phyloP scores from a whole-genome alignment of 306 rosid genomes.

The Cucumis hystrix region DNA sequence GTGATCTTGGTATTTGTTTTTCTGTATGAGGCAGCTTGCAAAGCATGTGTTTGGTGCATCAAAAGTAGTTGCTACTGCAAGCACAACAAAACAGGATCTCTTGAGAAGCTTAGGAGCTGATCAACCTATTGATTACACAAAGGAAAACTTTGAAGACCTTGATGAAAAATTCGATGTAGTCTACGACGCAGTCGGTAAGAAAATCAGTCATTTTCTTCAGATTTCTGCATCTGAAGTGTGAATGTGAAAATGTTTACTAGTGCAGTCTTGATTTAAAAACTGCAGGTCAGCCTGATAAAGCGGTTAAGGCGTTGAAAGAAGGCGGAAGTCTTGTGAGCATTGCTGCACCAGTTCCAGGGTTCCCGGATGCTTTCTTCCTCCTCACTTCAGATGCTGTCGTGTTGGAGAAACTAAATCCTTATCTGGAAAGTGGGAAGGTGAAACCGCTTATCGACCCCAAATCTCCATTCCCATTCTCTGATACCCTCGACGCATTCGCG shows the following conservation, averaged over 20 bases:
- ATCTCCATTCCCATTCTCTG: conserved; percentile 45
- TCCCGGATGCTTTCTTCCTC: conserved; percentile 24
- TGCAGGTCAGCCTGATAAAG: conserved; percentile 39
- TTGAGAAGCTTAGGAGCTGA: conserved; percentile 50
- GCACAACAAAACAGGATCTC: conserved; percentile 35
- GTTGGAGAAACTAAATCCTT: conserved; percentile 48
- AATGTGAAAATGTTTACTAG: background rate
- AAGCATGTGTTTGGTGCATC: conserved; percentile 61
- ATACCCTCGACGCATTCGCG: conserved; percentile 40
- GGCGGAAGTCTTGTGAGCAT: conserved; percentile 54
- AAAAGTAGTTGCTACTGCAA: conserved; percentile 52
- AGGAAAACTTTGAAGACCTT: conserved; percentile 35
- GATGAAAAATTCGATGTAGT: conserved; percentile 60
- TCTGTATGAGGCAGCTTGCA: conserved; percentile 30
- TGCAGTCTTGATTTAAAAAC: background rate
- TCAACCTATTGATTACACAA: conserved; percentile 50
- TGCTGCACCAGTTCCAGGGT: conserved; percentile 13
- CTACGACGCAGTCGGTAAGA: conserved; percentile 51
- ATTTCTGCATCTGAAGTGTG: background rate
- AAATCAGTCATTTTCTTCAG: background rate
- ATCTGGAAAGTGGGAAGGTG: conserved; percentile 57
- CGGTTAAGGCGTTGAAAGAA: conserved; percentile 44
- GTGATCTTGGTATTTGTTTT: background rate
- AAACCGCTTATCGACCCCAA: conserved; percentile 58
- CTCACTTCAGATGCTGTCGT: conserved; percentile 32